Evolutionary conservation across 208 protist genomes (phyloP), one percentile per base, ranked within the genome.

Genomic region (Wallacemonas sp.): DNA sequence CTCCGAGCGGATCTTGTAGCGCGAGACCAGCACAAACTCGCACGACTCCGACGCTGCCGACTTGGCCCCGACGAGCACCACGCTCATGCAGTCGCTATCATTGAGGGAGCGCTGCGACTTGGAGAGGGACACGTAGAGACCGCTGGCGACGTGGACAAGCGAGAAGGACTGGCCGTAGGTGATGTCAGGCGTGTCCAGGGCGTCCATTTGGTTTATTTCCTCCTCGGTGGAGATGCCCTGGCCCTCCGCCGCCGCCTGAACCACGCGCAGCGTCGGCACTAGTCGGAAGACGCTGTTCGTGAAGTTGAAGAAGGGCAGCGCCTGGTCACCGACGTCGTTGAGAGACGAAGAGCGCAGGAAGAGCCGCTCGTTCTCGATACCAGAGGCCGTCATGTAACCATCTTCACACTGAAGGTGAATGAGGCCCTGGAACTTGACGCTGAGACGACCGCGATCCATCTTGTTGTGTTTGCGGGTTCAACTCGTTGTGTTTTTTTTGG

Each of bases 1-100:
- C 26, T 93, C 87, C 46, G 71, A 70, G 71, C 86, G 79, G 33
- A 89, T 86, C 72, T 87, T 91, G 76, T 89, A 91, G 48, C 84
- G 79, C n/a, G 87, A 83, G 23, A 79, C 74, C 23, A 93, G 79
- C 8, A 69, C 54, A 44, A 93, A 86, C 71, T 89, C 77, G 41
- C 84, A 87, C 20, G 76, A 84, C 0, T 55, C 54, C 18, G 75
- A 70, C 28, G 55, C 54, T 5, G 82, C 84, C 14, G 79, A 76
- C 3, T 72, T 77, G 23, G 57, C 65, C 29, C 39, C 57, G 23
- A 83, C 82, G 28, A 93, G 77, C 67, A 83, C 74, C 45, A 91
- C 77, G 49, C 64, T 80, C 41, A 86, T 70, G 41, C 84, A 93
- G 61, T 89, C 76, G 2, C 84, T 74, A 62, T 93, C 87, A 38